These are phyloP conservation scores for Dinochytrium kinnereticum DNA, from an alignment of 371 early-diverging fungal species.

Conservation along the genomic window DNA sequence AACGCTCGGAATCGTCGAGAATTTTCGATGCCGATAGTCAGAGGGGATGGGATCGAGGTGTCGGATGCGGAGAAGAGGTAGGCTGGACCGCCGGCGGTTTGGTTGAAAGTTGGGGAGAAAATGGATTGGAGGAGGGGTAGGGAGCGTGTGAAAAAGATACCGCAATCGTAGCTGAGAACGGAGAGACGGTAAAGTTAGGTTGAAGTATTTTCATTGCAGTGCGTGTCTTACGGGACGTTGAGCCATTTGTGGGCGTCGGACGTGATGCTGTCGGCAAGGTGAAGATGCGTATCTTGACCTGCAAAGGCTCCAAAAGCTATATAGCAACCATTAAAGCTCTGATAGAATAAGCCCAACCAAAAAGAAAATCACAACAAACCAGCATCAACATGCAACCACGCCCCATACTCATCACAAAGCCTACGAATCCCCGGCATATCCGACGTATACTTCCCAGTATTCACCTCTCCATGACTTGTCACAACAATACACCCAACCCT, in stretches of 20 bases:
- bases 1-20: slow-evolving; percentile 56
- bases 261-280: slow-evolving; percentile 55
- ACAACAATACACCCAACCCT: slow-evolving; percentile 27
- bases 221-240: slow-evolving; percentile 57
- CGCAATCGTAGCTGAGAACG: slow-evolving; percentile 57
- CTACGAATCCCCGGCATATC: slow-evolving; percentile 22
- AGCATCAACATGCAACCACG: slow-evolving; percentile 45
- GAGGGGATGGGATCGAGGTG: slow-evolving; percentile 43
- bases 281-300: slow-evolving; percentile 29
- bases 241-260: slow-evolving; percentile 56
- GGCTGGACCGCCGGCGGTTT: slow-evolving; percentile 8
- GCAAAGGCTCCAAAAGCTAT: slow-evolving; percentile 36
- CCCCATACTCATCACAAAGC: slow-evolving; percentile 22
- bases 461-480: slow-evolving; percentile 36
- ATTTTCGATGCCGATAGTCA: slow-evolving; percentile 50
- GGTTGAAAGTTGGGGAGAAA: slow-evolving; percentile 32
- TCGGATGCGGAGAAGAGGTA: slow-evolving; percentile 33
- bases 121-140: slow-evolving; percentile 34
- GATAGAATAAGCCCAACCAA: too few relatives aligned
- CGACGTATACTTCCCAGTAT: slow-evolving; percentile 28
- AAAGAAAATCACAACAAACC: too few relatives aligned
- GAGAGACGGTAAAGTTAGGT: too few relatives aligned
- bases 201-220: slow-evolving; percentile 16
- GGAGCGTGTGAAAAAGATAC: slow-evolving; percentile 46
- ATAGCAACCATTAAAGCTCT: too few relatives aligned